Evolutionary conservation across 371 early-diverging fungal species (phyloP).

Genomic region (Mortierella sp.): DNA sequence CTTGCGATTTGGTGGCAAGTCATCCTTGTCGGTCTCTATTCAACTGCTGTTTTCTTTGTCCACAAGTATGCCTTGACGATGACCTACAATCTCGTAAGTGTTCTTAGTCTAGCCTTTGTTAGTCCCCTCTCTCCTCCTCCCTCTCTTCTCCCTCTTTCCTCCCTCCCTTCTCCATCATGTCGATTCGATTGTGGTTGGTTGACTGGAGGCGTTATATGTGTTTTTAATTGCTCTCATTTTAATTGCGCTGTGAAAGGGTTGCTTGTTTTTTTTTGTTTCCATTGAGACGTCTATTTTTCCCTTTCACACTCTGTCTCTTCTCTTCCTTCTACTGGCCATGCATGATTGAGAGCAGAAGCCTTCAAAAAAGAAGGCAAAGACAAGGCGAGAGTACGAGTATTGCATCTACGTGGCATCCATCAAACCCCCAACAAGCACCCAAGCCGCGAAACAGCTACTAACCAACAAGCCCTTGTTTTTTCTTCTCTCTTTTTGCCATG

Average conservation of each 20-base stretch:
- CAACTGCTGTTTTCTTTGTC: constrained; percentile 29
- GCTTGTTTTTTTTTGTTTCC: constrained; percentile 5
- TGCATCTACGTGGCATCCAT: too few relatives aligned
- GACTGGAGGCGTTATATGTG: constrained; percentile 9
- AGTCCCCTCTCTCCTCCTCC: not conserved
- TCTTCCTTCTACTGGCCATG: not conserved
- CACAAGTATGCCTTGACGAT: constrained; percentile 40
- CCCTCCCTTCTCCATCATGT: not conserved
- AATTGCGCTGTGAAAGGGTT: not conserved
- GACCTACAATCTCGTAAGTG: constrained; percentile 40
- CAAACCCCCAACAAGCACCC: not conserved
- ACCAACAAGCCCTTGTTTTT: not conserved
- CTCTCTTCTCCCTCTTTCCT: not conserved
- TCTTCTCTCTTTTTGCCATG: not conserved
- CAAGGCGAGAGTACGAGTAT: not conserved
- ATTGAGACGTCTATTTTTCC: not conserved
- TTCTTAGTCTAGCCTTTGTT: not conserved
- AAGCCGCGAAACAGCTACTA: not conserved
- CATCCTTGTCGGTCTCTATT: constrained; percentile 32
- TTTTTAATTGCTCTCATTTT: constrained; percentile 13
- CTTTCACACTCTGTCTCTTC: too few relatives aligned
- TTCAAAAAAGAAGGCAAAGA: not conserved
- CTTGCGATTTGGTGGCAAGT: constrained; percentile 56
- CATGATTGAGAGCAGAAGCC: not conserved
- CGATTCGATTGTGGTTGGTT: not conserved